A percentile compares a stretch with the other conserved stretches of the same genome.
These are phyloP conservation scores for Sporothrix humicola DNA, from an alignment of 2,329 filamentous ascomycete species.

Conservation along the genomic window DNA sequence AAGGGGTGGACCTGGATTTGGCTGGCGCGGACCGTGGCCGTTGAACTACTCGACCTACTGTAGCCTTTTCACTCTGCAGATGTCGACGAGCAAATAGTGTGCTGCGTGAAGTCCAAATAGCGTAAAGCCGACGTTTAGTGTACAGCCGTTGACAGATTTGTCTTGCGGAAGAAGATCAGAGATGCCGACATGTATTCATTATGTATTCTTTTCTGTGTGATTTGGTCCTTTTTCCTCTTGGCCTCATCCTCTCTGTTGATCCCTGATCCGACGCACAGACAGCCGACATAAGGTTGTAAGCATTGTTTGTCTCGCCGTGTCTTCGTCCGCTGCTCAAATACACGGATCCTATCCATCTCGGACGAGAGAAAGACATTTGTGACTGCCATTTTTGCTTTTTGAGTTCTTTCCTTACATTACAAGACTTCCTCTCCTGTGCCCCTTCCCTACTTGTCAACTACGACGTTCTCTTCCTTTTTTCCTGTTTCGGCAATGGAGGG, in stretches of 20 bases:
- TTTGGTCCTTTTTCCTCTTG: too few relatives aligned
- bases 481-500: neutral
- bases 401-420: too few relatives aligned
- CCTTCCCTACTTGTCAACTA: neutral
- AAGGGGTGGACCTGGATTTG: neutral
- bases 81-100: neutral
- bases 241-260: neutral
- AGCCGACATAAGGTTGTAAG: neutral
- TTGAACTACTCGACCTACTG: neutral
- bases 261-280: neutral
- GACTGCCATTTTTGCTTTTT: neutral
- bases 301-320: neutral
- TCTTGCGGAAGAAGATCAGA: neutral
- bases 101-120: neutral
- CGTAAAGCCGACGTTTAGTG: neutral
- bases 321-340: neutral
- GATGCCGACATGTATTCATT: neutral
- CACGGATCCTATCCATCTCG: neutral
- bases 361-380: neutral
- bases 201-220: neutral
- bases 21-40: conserved; percentile 12
- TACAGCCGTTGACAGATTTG: neutral
- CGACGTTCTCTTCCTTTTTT: neutral
- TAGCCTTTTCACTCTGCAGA: neutral
- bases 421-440: neutral